Conservation (phyloP, 768 basidiomycete species). For the Boletus sp. region DNA sequence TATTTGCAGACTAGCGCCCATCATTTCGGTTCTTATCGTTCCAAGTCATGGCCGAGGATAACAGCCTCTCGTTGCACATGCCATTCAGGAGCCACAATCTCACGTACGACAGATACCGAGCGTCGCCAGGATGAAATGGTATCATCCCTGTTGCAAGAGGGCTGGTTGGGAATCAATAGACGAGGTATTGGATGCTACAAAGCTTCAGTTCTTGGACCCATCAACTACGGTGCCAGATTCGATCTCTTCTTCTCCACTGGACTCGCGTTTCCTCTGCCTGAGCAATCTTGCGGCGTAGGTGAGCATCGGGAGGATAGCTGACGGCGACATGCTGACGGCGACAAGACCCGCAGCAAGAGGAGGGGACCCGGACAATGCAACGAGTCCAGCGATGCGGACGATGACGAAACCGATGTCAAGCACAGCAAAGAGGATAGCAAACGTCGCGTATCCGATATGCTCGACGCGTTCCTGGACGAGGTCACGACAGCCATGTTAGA, state of each 20-base stretch:
- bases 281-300: neutral
- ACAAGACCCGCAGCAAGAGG: constrained; percentile 10
- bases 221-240: neutral
- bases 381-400: constrained; percentile 15
- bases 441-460: constrained; percentile 11
- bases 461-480: constrained; percentile 8
- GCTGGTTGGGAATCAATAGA: neutral
- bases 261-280: neutral
- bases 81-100: neutral
- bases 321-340: constrained; percentile 8
- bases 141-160: neutral
- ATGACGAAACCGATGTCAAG: constrained; percentile 23
- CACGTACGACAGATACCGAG: neutral
- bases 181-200: neutral
- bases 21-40: neutral
- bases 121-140: neutral
- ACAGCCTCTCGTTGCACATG: neutral
- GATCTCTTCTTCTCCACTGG: neutral
- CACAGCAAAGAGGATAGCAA: constrained; percentile 12
- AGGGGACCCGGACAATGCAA: constrained; percentile 10
- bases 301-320: constrained; percentile 1
- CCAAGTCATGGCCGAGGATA: neutral
- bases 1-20: no score
- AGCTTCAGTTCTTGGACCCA: neutral
- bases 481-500: neutral